Evolutionary conservation across 495 filamentous ascomycete genomes (phyloP).

Genomic region (Lasiosphaeris hirsuta): DNA sequence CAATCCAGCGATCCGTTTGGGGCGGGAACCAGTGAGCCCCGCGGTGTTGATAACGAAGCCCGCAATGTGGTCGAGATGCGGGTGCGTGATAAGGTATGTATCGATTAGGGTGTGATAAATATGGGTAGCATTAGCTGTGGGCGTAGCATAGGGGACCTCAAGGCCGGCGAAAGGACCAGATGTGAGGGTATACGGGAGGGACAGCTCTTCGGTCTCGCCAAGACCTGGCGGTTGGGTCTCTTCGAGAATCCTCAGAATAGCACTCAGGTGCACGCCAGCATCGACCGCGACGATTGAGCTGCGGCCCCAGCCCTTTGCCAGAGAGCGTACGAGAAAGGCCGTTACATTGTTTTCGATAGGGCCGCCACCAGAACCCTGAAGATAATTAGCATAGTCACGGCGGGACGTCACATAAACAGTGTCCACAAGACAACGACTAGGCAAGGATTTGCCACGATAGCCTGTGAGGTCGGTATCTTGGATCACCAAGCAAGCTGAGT

Average conservation of each 20-base stretch:
- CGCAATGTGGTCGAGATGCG: conserved; percentile 89
- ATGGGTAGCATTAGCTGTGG: conserved; percentile 74
- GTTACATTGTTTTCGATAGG: conserved; percentile 87
- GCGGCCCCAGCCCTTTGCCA: conserved; percentile 69
- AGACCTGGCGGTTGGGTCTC: conserved; percentile 42
- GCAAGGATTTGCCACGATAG: too few relatives aligned
- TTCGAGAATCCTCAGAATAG: conserved; percentile 71
- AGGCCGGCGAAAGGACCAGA: conserved; percentile 71
- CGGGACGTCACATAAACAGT: too few relatives aligned
- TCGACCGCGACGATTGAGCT: conserved; percentile 86
- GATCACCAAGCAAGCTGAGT: too few relatives aligned
- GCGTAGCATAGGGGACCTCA: conserved; percentile 54
- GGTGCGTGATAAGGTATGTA: conserved; percentile 86
- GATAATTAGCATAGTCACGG: conserved; percentile 16
- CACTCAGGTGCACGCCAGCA: conserved; percentile 83
- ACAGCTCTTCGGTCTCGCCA: conserved; percentile 32
- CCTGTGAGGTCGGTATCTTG: too few relatives aligned
- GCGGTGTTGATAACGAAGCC: conserved; percentile 93
- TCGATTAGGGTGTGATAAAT: conserved; percentile 75
- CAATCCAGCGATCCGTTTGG: conserved; percentile 80
- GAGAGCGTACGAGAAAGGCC: conserved; percentile 80
- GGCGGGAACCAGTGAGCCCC: conserved; percentile 64
- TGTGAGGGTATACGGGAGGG: conserved; percentile 36
- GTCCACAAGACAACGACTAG: too few relatives aligned
- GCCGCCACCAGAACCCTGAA: conserved; percentile 84